These are phyloP conservation scores for Hypoxylon intermedium DNA, from an alignment of 495 filamentous ascomycete species.

Conservation along the genomic window DNA sequence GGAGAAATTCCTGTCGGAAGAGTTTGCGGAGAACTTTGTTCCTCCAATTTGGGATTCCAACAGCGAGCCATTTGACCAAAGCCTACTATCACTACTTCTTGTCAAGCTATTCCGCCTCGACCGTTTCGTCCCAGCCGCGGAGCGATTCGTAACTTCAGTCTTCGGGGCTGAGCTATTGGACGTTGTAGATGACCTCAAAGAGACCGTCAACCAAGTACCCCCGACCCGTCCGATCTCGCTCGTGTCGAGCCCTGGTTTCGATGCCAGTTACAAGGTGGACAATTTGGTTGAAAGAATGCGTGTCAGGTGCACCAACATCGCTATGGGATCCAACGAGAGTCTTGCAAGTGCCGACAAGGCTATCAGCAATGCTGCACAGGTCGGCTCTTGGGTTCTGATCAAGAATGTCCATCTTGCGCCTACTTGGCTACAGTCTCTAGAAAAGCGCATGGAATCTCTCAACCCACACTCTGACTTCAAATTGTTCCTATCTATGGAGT, in stretches of 20 bases:
- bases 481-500: slow-evolving; percentile 97
- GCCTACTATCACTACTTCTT: slow-evolving; percentile 83
- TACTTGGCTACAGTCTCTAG: slow-evolving; percentile 93
- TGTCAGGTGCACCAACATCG: slow-evolving; percentile 90
- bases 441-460: slow-evolving; percentile 94
- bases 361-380: slow-evolving; percentile 88
- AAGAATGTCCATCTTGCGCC: slow-evolving; percentile 99
- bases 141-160: slow-evolving; percentile 85
- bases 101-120: slow-evolving; percentile 96
- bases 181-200: slow-evolving; percentile 79
- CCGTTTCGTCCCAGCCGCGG: slow-evolving; percentile 88
- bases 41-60: slow-evolving; percentile 76
- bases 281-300: slow-evolving; percentile 83
- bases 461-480: slow-evolving; percentile 95
- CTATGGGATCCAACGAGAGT: slow-evolving; percentile 98
- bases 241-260: slow-evolving; percentile 93
- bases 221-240: slow-evolving; percentile 87
- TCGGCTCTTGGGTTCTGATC: slow-evolving; percentile 94
- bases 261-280: slow-evolving; percentile 98
- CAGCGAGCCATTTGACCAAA: slow-evolving; percentile 70
- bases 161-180: slow-evolving; percentile 88
- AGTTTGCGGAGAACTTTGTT: slow-evolving; percentile 86
- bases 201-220: slow-evolving; percentile 82
- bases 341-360: slow-evolving; percentile 92
- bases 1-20: slow-evolving; percentile 82